Evolutionary conservation across 192 early-diverging fungal species (phyloP).

Genomic region (Coemansia sp.): DNA sequence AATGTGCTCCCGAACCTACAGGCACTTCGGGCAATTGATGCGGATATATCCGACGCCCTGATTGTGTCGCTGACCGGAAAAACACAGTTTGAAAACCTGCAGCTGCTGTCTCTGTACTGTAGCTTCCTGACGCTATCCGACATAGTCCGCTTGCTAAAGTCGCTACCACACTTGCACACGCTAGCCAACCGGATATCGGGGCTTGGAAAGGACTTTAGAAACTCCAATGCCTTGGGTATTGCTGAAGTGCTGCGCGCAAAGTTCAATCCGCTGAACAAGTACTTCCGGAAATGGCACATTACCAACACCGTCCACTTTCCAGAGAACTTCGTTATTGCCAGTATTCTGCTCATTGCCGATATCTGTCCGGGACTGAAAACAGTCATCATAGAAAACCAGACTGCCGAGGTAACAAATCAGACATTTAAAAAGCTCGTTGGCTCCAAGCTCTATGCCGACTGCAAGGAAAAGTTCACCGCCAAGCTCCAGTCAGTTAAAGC

Average conservation of each 20-base stretch:
- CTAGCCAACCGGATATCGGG: conserved; percentile 2
- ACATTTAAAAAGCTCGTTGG: background rate
- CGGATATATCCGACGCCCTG: conserved; percentile 2
- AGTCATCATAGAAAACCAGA: background rate
- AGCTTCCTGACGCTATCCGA: conserved; percentile 3
- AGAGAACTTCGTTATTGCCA: conserved; percentile 7
- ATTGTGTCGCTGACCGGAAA: background rate
- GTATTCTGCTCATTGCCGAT: conserved; percentile 1
- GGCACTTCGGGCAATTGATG: background rate
- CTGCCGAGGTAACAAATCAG: background rate
- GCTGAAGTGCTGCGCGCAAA: background rate
- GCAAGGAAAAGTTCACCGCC: background rate
- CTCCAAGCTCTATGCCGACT: conserved; percentile 4
- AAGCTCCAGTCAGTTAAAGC: background rate
- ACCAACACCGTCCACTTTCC: conserved; percentile 6
- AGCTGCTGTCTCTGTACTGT: conserved; percentile 1
- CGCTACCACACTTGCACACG: background rate
- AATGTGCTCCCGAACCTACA: background rate
- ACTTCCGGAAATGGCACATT: conserved; percentile 1
- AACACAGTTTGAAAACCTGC: background rate
- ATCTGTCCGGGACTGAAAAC: conserved; percentile 1
- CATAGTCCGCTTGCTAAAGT: conserved; percentile 2
- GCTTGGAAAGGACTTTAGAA: background rate
- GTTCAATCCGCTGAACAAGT: background rate
- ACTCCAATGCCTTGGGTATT: background rate